Evolutionary conservation across 176 grass and related monocot species (phyloP).

Genomic region (Hordeum marinum): DNA sequence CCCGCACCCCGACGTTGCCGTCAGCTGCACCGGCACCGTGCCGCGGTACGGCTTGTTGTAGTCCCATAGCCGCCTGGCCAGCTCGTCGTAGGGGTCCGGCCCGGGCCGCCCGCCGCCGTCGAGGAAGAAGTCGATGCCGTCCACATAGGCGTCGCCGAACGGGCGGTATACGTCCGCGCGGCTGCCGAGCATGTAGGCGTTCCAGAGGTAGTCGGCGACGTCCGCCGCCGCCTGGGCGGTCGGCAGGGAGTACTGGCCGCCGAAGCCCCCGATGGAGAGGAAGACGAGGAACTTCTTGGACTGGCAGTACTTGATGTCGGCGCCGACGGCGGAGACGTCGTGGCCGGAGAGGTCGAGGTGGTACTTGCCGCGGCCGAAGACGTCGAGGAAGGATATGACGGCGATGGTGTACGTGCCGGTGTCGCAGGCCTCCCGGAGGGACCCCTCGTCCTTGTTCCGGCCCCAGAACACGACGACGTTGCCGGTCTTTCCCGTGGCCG

Average conservation of each 20-base stretch:
- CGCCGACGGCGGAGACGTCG: neutral
- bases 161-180: neutral
- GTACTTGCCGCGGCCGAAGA: neutral
- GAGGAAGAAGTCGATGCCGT: too few species aligned
- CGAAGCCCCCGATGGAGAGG: neutral
- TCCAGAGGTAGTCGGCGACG: neutral
- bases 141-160: neutral
- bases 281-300: neutral
- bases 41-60: neutral
- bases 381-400: constrained; percentile 12
- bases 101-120: too few species aligned
- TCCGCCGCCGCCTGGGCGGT: neutral
- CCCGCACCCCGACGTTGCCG: constrained; percentile 3
- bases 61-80: neutral
- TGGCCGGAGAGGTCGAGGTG: constrained; percentile 18
- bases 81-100: neutral
- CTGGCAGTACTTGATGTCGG: constrained; percentile 11
- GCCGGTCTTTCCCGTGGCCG: neutral
- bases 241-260: neutral
- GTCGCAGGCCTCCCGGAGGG: neutral
- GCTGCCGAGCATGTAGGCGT: neutral
- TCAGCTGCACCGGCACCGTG: neutral
- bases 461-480: constrained; percentile 1
- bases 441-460: constrained; percentile 1
- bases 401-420: neutral